phyloP scores from a whole-genome alignment of 352 stramenopile species.

The Globisporangium recalcitrans region DNA sequence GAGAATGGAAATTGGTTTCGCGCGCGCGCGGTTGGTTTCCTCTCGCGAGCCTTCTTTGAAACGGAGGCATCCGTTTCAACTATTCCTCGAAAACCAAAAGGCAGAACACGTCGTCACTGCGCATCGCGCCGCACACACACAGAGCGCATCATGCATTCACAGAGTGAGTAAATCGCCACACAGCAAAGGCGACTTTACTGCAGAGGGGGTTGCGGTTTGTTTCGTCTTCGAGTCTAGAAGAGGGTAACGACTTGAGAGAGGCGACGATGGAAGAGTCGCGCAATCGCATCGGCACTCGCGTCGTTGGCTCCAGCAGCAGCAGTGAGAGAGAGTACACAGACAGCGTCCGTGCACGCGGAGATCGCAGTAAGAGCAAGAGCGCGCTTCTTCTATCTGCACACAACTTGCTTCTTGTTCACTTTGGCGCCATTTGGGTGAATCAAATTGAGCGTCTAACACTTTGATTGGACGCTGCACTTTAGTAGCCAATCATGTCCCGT shows the following conservation, averaged over 20 bases:
- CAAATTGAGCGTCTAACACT: conserved; percentile 2
- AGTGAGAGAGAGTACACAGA: neutral
- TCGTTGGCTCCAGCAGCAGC: neutral
- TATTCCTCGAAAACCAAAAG: neutral
- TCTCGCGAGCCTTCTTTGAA: neutral
- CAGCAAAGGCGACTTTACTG: too few relatives aligned
- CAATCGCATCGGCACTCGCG: neutral
- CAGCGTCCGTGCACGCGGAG: neutral
- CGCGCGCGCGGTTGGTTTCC: neutral
- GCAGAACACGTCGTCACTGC: too few relatives aligned
- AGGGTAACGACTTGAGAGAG: neutral
- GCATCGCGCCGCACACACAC: neutral
- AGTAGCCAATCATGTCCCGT: neutral
- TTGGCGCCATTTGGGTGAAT: too few relatives aligned
- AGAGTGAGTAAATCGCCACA: neutral
- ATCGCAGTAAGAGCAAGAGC: neutral
- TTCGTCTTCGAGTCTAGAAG: neutral
- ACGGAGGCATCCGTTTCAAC: neutral
- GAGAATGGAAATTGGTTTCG: neutral
- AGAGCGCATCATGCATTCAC: too few relatives aligned
- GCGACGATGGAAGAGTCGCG: neutral
- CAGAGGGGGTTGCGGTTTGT: neutral
- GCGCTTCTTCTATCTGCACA: too few relatives aligned
- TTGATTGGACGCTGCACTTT: conserved; percentile 1
- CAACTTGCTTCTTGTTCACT: too few relatives aligned